These are phyloP conservation scores for Cotoneaster glaucophyllus DNA, from an alignment of 306 rosid genomes.

Conservation along the genomic window DNA sequence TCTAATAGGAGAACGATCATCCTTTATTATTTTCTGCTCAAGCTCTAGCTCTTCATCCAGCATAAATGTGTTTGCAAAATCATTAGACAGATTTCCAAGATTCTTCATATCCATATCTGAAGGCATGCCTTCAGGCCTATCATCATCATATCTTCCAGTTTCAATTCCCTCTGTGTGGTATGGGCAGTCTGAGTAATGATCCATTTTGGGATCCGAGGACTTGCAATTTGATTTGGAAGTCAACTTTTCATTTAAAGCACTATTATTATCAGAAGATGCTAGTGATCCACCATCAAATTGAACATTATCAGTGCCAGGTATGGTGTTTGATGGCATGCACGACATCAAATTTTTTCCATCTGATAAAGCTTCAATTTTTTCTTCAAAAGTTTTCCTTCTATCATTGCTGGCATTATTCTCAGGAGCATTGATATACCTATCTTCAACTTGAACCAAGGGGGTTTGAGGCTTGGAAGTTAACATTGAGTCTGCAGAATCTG, in stretches of 20 bases:
- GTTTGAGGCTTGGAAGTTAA: conserved; percentile 26
- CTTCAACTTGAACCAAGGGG: conserved; percentile 29
- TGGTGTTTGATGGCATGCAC: conserved; percentile 8
- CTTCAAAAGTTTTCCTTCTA: conserved; percentile 24
- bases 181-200: conserved; percentile 6
- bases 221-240: conserved; percentile 17
- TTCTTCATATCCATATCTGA: conserved; percentile 30
- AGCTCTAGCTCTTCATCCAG: conserved; percentile 93
- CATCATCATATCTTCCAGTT: conserved; percentile 11
- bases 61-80: conserved; percentile 86
- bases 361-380: conserved; percentile 28
- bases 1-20: conserved; percentile 39
- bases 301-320: conserved; percentile 23
- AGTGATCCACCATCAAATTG: conserved; percentile 22
- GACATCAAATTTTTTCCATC: conserved; percentile 16
- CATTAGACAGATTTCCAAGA: conserved; percentile 48
- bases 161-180: conserved; percentile 28
- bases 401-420: conserved; percentile 27
- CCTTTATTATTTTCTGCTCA: conserved; percentile 54
- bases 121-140: conserved; percentile 32
- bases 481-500: conserved; percentile 37
- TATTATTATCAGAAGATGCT: conserved; percentile 10
- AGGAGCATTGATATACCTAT: conserved; percentile 23
- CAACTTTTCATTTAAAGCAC: conserved; percentile 10
- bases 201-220: conserved; percentile 16